Conservation (phyloP, 805 yeast species). For the Priceomyces medius region DNA sequence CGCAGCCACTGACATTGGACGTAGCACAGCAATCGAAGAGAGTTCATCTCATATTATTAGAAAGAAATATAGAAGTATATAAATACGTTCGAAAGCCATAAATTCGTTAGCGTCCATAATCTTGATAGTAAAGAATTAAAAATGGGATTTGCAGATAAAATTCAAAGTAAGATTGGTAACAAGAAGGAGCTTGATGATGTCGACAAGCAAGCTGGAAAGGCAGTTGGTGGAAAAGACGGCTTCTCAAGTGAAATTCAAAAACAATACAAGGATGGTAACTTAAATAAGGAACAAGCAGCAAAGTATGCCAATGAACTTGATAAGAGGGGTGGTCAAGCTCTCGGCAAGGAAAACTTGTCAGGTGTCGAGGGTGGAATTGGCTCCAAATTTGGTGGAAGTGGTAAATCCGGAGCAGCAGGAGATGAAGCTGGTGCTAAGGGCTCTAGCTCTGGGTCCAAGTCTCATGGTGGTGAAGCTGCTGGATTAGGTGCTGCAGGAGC, state of each 20-base stretch:
- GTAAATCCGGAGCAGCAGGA: constrained; percentile 11
- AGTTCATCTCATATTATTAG: neutral
- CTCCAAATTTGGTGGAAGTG: constrained; percentile 19
- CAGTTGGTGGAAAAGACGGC: constrained; percentile 26
- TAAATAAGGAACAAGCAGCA: constrained; percentile 26
- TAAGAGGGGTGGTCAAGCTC: constrained; percentile 16
- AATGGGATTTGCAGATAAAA: constrained; percentile 41
- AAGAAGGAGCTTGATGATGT: constrained; percentile 24
- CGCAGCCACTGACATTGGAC: constrained; percentile 1
- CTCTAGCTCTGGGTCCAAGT: constrained; percentile 7
- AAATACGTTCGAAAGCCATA: neutral
- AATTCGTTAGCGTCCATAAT: neutral
- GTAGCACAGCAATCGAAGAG: constrained; percentile 3
- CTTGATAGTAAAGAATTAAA: constrained; percentile 5
- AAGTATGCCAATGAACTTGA: constrained; percentile 25
- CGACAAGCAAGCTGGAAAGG: constrained; percentile 30
- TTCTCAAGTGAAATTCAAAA: constrained; percentile 26
- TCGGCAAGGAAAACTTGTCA: constrained; percentile 21
- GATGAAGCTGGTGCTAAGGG: constrained; percentile 11
- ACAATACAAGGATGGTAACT: constrained; percentile 30
- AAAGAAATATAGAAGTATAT: neutral
- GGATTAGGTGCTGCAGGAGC: constrained; percentile 13
- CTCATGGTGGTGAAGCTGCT: constrained; percentile 8
- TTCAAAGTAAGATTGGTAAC: constrained; percentile 27
- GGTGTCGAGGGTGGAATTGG: constrained; percentile 35